Percentiles rank a stretch among this genome's conserved stretches.
Conservation (phyloP, 345 rosid species). For the Euphorbia tirucalli region DNA sequence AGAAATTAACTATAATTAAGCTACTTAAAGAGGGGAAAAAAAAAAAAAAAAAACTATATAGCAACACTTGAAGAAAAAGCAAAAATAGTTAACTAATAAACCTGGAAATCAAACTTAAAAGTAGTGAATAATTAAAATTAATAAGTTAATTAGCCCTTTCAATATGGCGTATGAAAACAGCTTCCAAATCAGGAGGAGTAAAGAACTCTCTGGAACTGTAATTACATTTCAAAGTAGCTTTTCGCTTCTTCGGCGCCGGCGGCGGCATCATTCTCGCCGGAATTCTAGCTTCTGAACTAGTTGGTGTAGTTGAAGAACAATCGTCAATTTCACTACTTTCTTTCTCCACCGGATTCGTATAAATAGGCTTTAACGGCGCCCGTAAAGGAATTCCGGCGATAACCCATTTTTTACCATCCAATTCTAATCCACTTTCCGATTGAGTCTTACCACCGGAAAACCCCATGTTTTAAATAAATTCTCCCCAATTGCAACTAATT, state of each 20-base stretch:
- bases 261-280: conserved; percentile 33
- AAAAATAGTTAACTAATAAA: neutral
- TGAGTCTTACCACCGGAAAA: conserved; percentile 50
- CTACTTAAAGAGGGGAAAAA: no score
- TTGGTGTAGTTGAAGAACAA: conserved; percentile 42
- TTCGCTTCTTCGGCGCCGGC: conserved; percentile 46
- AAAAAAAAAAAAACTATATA: no score
- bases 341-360: conserved; percentile 30
- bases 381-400: conserved; percentile 55
- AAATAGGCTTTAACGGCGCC: conserved; percentile 58
- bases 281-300: conserved; percentile 32
- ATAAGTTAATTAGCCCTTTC: conserved; percentile 23
- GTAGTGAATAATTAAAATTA: neutral
- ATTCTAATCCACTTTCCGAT: conserved; percentile 47
- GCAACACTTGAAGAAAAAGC: neutral
- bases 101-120: neutral
- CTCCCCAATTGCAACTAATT: neutral
- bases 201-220: conserved; percentile 37
- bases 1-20: no score
- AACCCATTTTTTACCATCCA: conserved; percentile 49
- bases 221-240: conserved; percentile 29
- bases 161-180: conserved; percentile 34
- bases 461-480: conserved; percentile 41
- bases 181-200: conserved; percentile 47
- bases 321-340: conserved; percentile 25